Conservation (phyloP, 371 early-diverging fungal genomes). For the Lichtheimia hyalospora region DNA sequence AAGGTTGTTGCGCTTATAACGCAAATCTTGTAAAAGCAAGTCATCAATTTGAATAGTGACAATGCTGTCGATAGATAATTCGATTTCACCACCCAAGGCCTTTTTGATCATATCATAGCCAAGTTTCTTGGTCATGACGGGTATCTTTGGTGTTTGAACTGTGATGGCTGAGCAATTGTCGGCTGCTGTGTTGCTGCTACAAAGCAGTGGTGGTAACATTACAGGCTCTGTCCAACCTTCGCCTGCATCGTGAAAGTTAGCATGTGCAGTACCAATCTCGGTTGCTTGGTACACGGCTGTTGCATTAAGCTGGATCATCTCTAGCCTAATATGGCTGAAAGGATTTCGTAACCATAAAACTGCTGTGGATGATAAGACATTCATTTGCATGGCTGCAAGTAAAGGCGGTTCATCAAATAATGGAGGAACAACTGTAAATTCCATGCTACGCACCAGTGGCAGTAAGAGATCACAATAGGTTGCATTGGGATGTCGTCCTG, state of each 20-base stretch:
- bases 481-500: slow-evolving; percentile 39
- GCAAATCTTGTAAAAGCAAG: slow-evolving; percentile 23
- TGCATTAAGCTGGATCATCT: slow-evolving; percentile 40
- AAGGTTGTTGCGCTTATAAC: slow-evolving; percentile 37
- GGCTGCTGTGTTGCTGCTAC: not conserved
- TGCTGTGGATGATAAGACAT: slow-evolving; percentile 43
- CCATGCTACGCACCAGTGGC: slow-evolving; percentile 23
- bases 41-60: slow-evolving; percentile 36
- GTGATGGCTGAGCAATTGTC: slow-evolving; percentile 21
- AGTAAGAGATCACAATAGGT: slow-evolving; percentile 22
- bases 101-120: slow-evolving; percentile 40
- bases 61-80: slow-evolving; percentile 35
- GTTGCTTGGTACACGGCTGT: slow-evolving; percentile 31
- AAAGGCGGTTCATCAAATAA: slow-evolving; percentile 31
- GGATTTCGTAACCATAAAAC: slow-evolving; percentile 44
- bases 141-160: slow-evolving; percentile 40
- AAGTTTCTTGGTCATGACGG: slow-evolving; percentile 34
- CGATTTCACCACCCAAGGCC: slow-evolving; percentile 41
- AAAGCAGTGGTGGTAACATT: slow-evolving; percentile 14
- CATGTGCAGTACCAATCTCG: slow-evolving; percentile 31
- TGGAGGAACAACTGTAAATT: slow-evolving; percentile 34
- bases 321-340: slow-evolving; percentile 29
- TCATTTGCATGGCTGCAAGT: slow-evolving; percentile 39
- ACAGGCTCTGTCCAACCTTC: slow-evolving; percentile 28
- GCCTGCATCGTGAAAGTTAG: slow-evolving; percentile 33